These are phyloP conservation scores for Chaetomium fimeti DNA, from an alignment of 495 filamentous ascomycete genomes.

Conservation along the genomic window DNA sequence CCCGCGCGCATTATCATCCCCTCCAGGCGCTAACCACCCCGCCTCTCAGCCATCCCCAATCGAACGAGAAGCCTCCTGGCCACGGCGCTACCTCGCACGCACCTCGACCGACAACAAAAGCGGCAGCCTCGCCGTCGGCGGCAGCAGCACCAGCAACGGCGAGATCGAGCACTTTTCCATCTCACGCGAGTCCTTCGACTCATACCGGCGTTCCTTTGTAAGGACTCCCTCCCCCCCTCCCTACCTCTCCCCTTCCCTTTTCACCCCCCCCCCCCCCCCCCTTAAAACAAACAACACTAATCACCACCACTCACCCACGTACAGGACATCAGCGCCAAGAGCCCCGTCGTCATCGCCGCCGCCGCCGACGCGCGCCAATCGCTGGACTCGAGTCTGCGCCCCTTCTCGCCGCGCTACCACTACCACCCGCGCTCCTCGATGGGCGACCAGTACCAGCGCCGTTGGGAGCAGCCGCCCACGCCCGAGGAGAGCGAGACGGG, in stretches of 20 bases:
- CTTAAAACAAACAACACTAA: not conserved
- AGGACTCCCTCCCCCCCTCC: conserved; percentile 28
- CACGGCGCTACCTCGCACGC: conserved; percentile 64
- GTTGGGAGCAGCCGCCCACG: conserved; percentile 55
- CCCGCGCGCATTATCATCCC: not conserved
- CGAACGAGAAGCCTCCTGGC: conserved; percentile 85
- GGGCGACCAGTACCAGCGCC: conserved; percentile 20
- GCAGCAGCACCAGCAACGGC: conserved; percentile 30
- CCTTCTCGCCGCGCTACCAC: conserved; percentile 42
- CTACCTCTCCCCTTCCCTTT: not conserved
- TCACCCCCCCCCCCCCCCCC: not conserved
- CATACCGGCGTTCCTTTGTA: conserved; percentile 95
- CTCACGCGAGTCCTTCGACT: conserved; percentile 96
- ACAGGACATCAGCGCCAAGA: conserved; percentile 90
- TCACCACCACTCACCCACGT: not conserved
- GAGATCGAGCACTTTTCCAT: conserved; percentile 95
- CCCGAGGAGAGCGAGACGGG: conserved; percentile 51
- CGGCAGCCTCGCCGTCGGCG: conserved; percentile 42
- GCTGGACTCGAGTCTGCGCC: conserved; percentile 67
- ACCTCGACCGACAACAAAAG: conserved; percentile 67
- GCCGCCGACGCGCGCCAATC: conserved; percentile 62
- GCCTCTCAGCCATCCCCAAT: conserved; percentile 74
- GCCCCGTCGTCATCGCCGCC: conserved; percentile 61
- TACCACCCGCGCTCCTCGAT: conserved; percentile 48
- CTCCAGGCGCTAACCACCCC: not conserved